Evolutionary conservation across 495 filamentous ascomycete species (phyloP).

Genomic region (Penicillium canariense): DNA sequence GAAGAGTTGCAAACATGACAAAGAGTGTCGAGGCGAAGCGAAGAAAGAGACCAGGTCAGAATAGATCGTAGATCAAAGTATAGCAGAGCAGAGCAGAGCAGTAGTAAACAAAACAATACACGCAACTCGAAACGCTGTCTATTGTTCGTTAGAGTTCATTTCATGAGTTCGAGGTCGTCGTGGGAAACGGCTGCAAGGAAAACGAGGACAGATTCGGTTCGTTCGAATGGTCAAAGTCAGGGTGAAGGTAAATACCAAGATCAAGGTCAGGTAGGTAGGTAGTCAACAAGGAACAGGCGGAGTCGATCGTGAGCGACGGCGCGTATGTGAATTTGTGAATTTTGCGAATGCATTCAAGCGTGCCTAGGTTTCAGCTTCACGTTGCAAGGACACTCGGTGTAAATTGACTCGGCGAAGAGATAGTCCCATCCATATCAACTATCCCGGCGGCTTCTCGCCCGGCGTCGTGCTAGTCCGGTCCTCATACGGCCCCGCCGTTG

Average conservation of each 20-base stretch:
- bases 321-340: too few species aligned
- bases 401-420: too few species aligned
- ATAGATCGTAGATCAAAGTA: too few species aligned
- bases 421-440: conserved; percentile 3
- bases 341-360: too few species aligned
- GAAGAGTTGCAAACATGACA: neutral
- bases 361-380: too few species aligned
- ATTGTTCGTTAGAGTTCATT: conserved; percentile 28
- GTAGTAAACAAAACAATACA: conserved; percentile 19
- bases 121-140: conserved; percentile 25
- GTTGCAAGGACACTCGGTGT: too few species aligned
- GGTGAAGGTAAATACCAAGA: neutral
- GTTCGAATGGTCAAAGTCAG: neutral
- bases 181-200: conserved; percentile 1
- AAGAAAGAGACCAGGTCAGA: too few species aligned
- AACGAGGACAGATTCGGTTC: neutral
- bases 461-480: conserved; percentile 16
- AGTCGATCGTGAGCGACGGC: conserved; percentile 3
- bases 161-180: conserved; percentile 23
- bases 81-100: neutral
- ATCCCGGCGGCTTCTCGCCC: conserved; percentile 21
- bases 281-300: neutral
- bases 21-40: neutral
- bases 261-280: too few species aligned
- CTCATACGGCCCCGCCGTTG: conserved; percentile 13